Conservation (phyloP, 2,329 filamentous ascomycete species). For the Beauveria medogensis region DNA sequence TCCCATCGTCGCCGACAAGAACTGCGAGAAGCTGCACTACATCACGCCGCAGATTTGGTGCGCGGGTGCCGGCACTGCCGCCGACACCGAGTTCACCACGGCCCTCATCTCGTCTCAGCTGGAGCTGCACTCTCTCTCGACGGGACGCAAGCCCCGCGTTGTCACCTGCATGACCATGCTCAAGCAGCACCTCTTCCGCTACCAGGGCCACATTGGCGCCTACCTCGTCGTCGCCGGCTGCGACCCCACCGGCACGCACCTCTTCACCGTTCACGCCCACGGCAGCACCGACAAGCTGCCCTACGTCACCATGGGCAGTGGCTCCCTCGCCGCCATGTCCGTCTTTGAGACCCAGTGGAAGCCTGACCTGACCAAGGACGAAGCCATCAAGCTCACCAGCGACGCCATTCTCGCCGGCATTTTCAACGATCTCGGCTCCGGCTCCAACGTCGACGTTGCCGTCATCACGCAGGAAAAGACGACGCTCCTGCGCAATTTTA, state of each 20-base stretch:
- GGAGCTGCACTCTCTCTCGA: conserved; percentile 93
- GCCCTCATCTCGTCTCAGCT: conserved; percentile 97
- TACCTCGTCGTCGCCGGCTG: conserved; percentile 96
- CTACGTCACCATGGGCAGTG: conserved; percentile 98
- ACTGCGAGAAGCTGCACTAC: conserved; percentile 99
- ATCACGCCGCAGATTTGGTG: conserved; percentile 99
- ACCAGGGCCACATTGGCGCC: conserved; percentile 95
- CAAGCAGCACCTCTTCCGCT: conserved; percentile 97
- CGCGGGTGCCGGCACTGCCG: conserved; percentile 92
- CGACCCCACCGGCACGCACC: conserved; percentile 87
- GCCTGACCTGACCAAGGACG: conserved; percentile 63
- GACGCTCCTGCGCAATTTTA: conserved; percentile 83
- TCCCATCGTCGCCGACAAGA: conserved; percentile 99
- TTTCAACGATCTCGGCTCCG: conserved; percentile 95
- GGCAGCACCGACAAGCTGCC: conserved; percentile 97
- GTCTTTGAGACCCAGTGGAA: conserved; percentile 98
- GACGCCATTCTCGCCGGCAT: conserved; percentile 94
- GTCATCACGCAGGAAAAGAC: conserved; percentile 96
- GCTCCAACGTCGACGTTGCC: conserved; percentile 94
- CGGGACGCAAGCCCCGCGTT: conserved; percentile 91
- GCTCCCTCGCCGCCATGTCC: conserved; percentile 92
- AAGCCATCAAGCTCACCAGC: conserved; percentile 72
- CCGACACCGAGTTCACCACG: conserved; percentile 98
- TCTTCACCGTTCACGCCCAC: conserved; percentile 98
- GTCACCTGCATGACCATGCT: conserved; percentile 99